These are phyloP conservation scores for Alloteropsis semialata DNA, from an alignment of 176 grass and related monocot species.

Conservation along the genomic window DNA sequence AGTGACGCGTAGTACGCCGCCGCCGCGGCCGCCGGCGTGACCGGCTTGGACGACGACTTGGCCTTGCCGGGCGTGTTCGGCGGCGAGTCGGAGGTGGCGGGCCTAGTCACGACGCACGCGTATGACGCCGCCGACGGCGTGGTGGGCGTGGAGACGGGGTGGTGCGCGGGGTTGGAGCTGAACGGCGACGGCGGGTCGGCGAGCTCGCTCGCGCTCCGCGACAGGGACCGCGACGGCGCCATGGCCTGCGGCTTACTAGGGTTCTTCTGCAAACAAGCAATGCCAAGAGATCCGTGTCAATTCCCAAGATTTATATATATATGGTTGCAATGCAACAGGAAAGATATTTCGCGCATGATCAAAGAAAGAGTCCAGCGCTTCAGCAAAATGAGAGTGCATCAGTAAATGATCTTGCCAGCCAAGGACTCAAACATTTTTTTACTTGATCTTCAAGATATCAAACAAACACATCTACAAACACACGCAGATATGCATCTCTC, in stretches of 20 bases:
- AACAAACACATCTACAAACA: too few species aligned
- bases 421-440: neutral
- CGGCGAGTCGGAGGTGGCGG: slow-evolving; percentile 10
- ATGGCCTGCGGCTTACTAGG: neutral
- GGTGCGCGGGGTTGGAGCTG: slow-evolving; percentile 21
- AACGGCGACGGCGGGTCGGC: slow-evolving; percentile 14
- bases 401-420: neutral
- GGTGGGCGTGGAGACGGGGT: neutral
- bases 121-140: slow-evolving; percentile 34
- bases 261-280: neutral
- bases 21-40: neutral
- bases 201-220: slow-evolving; percentile 22
- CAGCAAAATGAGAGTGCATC: too few species aligned
- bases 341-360: too few species aligned
- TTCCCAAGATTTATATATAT: too few species aligned
- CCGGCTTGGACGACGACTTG: neutral
- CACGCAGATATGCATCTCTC: neutral
- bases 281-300: neutral
- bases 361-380: too few species aligned
- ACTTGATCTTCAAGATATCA: neutral
- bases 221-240: neutral
- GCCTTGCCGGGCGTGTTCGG: neutral
- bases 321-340: too few species aligned
- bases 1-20: slow-evolving; percentile 23
- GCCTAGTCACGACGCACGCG: neutral